A percentile compares a stretch with the other conserved stretches of the same genome.
phyloP scores from a whole-genome alignment of 495 filamentous ascomycete species.

The Peziza echinospora region DNA sequence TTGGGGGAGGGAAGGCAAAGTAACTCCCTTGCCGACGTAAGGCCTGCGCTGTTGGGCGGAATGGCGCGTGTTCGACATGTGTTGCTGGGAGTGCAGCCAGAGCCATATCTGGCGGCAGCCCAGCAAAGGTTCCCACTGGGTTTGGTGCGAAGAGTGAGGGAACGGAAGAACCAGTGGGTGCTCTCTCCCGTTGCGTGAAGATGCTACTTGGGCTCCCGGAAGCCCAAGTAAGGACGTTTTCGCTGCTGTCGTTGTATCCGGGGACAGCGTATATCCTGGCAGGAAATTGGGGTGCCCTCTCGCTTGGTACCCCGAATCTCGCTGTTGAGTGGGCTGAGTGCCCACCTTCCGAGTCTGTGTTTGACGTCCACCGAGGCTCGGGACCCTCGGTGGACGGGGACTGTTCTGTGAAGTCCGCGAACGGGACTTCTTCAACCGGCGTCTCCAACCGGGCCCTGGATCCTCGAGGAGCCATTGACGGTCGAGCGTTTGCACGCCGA shows the following conservation, averaged over 20 bases:
- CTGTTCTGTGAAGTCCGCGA: too few species aligned
- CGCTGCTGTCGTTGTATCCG: neutral
- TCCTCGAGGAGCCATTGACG: neutral
- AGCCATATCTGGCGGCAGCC: neutral
- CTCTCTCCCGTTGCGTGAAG: neutral
- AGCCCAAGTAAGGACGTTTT: neutral
- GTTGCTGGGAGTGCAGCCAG: too few species aligned
- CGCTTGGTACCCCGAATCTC: neutral
- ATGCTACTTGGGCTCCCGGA: neutral
- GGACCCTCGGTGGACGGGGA: too few species aligned
- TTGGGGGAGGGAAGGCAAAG: neutral
- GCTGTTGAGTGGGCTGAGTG: neutral
- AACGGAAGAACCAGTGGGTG: neutral
- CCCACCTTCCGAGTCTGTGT: too few species aligned
- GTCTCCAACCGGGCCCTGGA: neutral
- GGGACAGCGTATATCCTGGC: neutral
- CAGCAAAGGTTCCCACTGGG: too few species aligned
- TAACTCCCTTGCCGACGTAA: neutral
- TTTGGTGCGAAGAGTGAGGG: too few species aligned
- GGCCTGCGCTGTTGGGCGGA: neutral
- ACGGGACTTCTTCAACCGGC: neutral
- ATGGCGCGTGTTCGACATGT: neutral
- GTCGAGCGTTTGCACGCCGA: neutral
- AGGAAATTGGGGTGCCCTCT: neutral
- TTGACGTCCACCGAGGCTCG: too few species aligned